A percentile compares a stretch with the other conserved stretches of the same genome.
These are phyloP conservation scores for Pachyrhizus erosus DNA, from an alignment of 306 rosid species.

Conservation along the genomic window DNA sequence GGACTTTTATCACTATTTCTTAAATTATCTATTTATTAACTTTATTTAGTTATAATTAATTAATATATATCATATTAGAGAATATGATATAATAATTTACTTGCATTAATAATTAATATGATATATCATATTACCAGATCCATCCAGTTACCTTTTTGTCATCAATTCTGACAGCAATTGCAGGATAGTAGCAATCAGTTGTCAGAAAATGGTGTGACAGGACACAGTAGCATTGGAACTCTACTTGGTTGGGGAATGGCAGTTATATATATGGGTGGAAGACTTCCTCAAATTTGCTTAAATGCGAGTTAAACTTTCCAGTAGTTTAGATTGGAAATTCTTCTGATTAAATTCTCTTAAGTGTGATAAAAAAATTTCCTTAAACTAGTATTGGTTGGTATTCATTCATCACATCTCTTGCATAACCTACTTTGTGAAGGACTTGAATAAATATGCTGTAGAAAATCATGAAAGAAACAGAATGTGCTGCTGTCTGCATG, in stretches of 20 bases:
- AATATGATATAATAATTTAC: no score
- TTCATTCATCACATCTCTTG: slow-evolving; percentile 6
- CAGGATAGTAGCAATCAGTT: slow-evolving; percentile 55
- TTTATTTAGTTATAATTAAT: no score
- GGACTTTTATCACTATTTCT: no score
- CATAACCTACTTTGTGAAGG: slow-evolving; percentile 22
- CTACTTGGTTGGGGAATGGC: slow-evolving; percentile 93
- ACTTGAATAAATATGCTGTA: not conserved
- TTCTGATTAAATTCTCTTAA: not conserved
- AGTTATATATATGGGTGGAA: slow-evolving; percentile 76
- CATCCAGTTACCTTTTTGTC: not conserved
- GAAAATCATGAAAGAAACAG: no score
- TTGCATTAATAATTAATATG: no score
- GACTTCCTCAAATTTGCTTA: slow-evolving; percentile 82
- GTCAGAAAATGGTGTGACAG: slow-evolving; percentile 36
- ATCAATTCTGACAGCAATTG: slow-evolving; percentile 3
- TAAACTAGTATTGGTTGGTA: not conserved
- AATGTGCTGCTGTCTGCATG: no score
- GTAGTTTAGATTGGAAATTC: slow-evolving; percentile 10
- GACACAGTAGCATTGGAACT: slow-evolving; percentile 52
- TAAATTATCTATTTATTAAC: no score
- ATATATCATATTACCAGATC: no score
- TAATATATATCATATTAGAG: no score
- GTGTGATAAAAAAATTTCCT: not conserved
- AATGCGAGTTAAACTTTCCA: slow-evolving; percentile 60